Base-by-base conservation (phyloP, 306 rosid genomes). In the Potentilla sterilis region DNA sequence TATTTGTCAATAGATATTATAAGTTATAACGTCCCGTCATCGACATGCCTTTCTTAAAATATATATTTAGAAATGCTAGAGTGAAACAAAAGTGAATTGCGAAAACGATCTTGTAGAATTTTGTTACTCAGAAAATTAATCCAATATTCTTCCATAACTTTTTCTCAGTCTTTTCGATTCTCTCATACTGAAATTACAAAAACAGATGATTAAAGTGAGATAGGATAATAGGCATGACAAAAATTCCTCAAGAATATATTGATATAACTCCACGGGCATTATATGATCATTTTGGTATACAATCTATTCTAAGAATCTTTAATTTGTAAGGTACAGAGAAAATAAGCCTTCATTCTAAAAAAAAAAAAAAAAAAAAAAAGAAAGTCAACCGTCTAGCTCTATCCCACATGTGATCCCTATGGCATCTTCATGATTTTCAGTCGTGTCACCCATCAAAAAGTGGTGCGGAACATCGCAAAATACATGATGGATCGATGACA, bases 201-300 rank as follows among this genome's bases (percentile, higher is more conserved):
- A 21, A 7, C 63, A 24, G 22, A 55, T 21, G 63, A 15, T 9
- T 3, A 3, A 57, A 21, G 1, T 21, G 34, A 21, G 5, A 51
- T 16, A 51, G 3, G 58, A 51, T 19, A 6, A 15, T 10, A 9
- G 14, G n/a, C 14, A 55, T 14, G 54, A 15, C 34, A 46, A 63
- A 63, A 74, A 67, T 18, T 62, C 15, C 9, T n/a, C 41, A 35
- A 63, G 72, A 78, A 78, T 51, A 63, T 72, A 49, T 40, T 49
- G 77, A 49, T 40, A 41, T 41, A 73, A 72, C 70, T 11, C 28
- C 22, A 24, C 41, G 76, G 13, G 61, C 22, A 51, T 42, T 46
- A 40, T 37, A 2, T 37, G 40, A 5, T 37, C 3, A 37, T 70
- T 78, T 72, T 72, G 68, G 52, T 64, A 18, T 28, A 41, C 35